Evolutionary conservation across 108 stramenopile genomes (phyloP).

Genomic region (Nannochloropsis gaditana): DNA sequence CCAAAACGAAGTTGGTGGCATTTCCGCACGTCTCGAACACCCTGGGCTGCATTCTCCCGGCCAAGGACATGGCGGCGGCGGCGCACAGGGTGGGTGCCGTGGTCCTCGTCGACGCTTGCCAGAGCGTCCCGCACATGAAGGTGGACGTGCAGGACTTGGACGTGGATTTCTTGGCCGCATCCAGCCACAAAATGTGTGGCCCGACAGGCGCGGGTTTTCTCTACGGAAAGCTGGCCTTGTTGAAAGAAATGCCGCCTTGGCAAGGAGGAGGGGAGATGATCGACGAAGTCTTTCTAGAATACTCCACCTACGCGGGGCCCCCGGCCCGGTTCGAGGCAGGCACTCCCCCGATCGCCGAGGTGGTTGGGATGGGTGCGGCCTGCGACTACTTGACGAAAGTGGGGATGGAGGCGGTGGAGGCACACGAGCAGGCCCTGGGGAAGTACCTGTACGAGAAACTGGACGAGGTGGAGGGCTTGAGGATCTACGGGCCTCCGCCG

Average conservation of each 20-base stretch:
- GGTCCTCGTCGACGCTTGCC: conserved; percentile 85
- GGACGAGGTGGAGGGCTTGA: conserved; percentile 64
- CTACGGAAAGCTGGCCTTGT: conserved; percentile 60
- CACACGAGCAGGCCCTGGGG: conserved; percentile 73
- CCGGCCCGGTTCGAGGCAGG: conserved; percentile 92
- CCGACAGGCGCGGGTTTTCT: conserved; percentile 52
- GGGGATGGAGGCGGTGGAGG: conserved; percentile 75
- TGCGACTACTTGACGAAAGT: conserved; percentile 70
- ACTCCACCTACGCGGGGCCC: conserved; percentile 71
- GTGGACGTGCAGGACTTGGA: conserved; percentile 48
- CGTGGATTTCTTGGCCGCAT: conserved; percentile 50
- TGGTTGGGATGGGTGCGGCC: conserved; percentile 81
- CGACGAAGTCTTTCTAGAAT: conserved; percentile 74
- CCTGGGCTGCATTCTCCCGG: conserved; percentile 73
- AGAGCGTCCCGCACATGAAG: conserved; percentile 57
- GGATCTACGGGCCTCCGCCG: conserved; percentile 57
- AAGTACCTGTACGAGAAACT: conserved; percentile 68
- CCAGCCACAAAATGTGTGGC: conserved; percentile 54
- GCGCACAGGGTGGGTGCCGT: conserved; percentile 64
- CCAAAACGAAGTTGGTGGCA: conserved; percentile 75
- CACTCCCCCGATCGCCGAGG: conserved; percentile 90
- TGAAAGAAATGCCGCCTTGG: conserved; percentile 80
- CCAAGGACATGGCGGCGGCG: conserved; percentile 65
- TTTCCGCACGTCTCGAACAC: conserved; percentile 85
- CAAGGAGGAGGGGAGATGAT: conserved; percentile 95